phyloP scores from a whole-genome alignment of 768 basidiomycete genomes.

The Boletus rubroflammeus region DNA sequence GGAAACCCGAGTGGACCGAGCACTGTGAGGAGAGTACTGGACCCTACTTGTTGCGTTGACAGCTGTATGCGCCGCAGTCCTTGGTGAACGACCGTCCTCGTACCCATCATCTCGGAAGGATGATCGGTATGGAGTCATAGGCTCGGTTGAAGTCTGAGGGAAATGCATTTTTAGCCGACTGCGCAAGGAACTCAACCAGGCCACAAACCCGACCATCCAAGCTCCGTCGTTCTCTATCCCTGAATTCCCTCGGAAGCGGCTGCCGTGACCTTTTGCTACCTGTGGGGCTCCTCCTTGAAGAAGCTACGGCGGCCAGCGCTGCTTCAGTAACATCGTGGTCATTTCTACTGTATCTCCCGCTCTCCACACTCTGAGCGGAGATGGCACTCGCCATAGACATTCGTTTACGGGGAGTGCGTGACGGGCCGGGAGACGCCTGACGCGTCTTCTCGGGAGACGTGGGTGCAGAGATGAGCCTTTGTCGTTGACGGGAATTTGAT shows the following conservation, averaged over 20 bases:
- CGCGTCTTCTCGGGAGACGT: constrained; percentile 40
- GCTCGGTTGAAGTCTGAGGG: constrained; percentile 33
- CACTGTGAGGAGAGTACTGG: constrained; percentile 30
- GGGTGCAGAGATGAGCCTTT: constrained; percentile 48
- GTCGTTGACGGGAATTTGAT: constrained; percentile 29
- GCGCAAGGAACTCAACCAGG: not conserved
- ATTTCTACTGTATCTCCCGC: constrained; percentile 20
- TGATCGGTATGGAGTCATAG: constrained; percentile 37
- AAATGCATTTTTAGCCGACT: constrained; percentile 1
- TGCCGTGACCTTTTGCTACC: constrained; percentile 43
- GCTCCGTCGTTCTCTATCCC: constrained; percentile 34
- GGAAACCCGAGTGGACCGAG: constrained; percentile 37
- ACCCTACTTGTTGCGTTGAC: constrained; percentile 16
- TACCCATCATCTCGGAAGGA: constrained; percentile 23
- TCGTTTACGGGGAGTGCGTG: constrained; percentile 42
- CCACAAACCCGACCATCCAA: constrained; percentile 42
- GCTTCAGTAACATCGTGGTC: constrained; percentile 46
- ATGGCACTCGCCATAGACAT: constrained; percentile 36
- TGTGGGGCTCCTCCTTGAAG: constrained; percentile 50
- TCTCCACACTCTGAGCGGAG: constrained; percentile 25
- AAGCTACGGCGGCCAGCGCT: constrained; percentile 59
- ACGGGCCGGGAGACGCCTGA: constrained; percentile 38
- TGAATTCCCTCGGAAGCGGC: constrained; percentile 50
- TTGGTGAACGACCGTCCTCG: constrained; percentile 21
- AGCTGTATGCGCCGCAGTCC: constrained; percentile 24